Base-by-base conservation (phyloP, 208 protist species). In the Sergeia podlipaevii region DNA sequence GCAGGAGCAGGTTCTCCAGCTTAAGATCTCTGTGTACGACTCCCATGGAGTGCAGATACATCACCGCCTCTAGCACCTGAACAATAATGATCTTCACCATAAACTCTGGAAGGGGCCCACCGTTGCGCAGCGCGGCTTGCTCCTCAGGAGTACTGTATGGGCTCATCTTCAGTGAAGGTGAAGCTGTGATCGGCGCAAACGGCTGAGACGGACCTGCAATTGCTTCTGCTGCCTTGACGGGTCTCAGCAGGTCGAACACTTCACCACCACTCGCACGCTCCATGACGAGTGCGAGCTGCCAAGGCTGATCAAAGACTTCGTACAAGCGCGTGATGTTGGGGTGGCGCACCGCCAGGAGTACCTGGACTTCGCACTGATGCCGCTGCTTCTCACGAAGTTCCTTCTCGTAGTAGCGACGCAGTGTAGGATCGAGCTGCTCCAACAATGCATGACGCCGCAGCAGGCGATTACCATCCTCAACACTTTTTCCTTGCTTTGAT, bases 11-110 rank as follows among this genome's bases (percentile, higher is more conserved):
- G 56, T 99, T 99, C 57, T 99, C 97, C 39, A 97, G 96, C 74
- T 99, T 99, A 17, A 99, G 80, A 63, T 99, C 98, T 30, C 98
- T 80, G 70, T 99, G 98, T 81, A 99, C 98, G 52, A 99, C 98
- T 27, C 98, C 98, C 54, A 85, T 95, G 10, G 86, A 95, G 70
- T 98, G 97, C 32, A 91, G 68, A 54, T 93, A 86, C 37, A 68
- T 39, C 28, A 95, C 60, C 3, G 72, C 85, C 36, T 74, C 58
- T 15, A 85, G 60, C 1, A 84, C 74, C 39, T 94, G 77, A 36
- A 66, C 47, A 4, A 85, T 60, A 7, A 85, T 68, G 6, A 80
- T 74, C 62, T 85, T 85, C 50, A 78, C 77, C 7, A 78, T 4
- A 33, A 76, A 85, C 65, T 85, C 77, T 15, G 72, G 73, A 18